Evolutionary conservation across 2,329 filamentous ascomycete genomes (phyloP), one percentile per base, ranked within the genome.

Genomic region (Alternaria sp.): DNA sequence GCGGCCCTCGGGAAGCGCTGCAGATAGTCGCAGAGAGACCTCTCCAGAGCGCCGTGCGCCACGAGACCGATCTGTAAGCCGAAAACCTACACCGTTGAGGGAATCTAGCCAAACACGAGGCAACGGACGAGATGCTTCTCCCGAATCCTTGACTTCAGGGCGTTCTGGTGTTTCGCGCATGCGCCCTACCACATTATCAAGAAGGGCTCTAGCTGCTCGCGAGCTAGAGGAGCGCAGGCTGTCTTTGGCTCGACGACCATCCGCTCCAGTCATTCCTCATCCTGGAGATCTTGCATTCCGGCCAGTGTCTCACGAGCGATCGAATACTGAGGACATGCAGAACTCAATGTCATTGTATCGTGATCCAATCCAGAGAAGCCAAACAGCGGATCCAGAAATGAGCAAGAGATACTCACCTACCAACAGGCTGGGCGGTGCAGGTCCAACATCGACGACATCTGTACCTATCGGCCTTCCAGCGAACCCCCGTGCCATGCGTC

Each of bases 221-320:
- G 93, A 97, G 77, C 85, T 98, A 0, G 93, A 97, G 77, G 91
- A 95, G 70, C 88, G 94, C 28, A 88, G 94, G 57, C 87, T 91
- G 72, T 97, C 94, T 13, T 67, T 77, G 34, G 92, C 91, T 21
- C 86, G 91, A 54, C 86, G 92, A 49, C 90, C 92, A 3, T 91
- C 90, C 24, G 92, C 89, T 3, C 92, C 92, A 0, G 81, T 87
- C 0, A 96, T 97, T 60, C 88, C 91, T 5, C 88, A 93, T 65
- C 93, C 93, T 0, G 83, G 82, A 8, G 82, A 87, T 45, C 60
- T 82, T 23, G 67, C 68, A 26, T 67, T 72, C 41, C 70, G 76
- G n/a, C 75, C 76, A 10, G 40, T 71, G 5, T 67, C 69, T 26
- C 65, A 68, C 23, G 76, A 75, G 50, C 74, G 74, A 23, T 74